Base-by-base conservation (phyloP, 1,284 basidiomycete species). In the Phellopilus nigrolimitatus region DNA sequence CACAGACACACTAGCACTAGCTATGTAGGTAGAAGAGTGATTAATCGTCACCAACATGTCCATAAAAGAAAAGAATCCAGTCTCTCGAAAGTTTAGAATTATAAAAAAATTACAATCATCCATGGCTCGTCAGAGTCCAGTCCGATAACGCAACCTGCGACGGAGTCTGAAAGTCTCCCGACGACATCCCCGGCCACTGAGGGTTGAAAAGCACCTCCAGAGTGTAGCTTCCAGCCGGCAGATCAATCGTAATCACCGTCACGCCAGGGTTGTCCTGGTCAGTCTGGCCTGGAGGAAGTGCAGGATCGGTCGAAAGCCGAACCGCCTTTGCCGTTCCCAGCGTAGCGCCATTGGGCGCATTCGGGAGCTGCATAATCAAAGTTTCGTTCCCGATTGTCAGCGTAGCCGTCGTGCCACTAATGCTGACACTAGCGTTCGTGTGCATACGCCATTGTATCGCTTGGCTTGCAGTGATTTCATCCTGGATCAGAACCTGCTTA, bases 361-460 rank as follows among this genome's bases (percentile, higher is more conserved):
- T 80, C 57, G 88, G 60, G 19, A 84, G 68, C 56, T 68, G 55
- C 60, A 80, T 72, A 53, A 66, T 61, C 65, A 80, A 60, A 45
- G 69, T 78, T 59, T 70, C 57, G 31, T 62, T 60, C 44, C 60
- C 67, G 51, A 84, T 72, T 31, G 75, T 70, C 37, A 88, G 70
- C 54, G 77, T 76, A 57, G 81, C 73, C 8, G 76, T 79, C 62
- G 79, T 71, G 27, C 76, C 80, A 51, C 78, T 83, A 48, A 81
- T 61, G 10, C 59, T 51, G 19, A 84, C 68, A 4, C 82, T 83
- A 33, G 84, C 88, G 63, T 95, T 99, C 56, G 97, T 98, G 69
- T 99, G 95, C 75, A 94, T 91, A 44, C 94, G 82, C 95, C 95
- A 98, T 74, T 87, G 78, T 51, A 95, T 71, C 21, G 74, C 62